Evolutionary conservation across 208 protist species (phyloP), one percentile per base, ranked within the genome.

Genomic region (Crithidia thermophila): DNA sequence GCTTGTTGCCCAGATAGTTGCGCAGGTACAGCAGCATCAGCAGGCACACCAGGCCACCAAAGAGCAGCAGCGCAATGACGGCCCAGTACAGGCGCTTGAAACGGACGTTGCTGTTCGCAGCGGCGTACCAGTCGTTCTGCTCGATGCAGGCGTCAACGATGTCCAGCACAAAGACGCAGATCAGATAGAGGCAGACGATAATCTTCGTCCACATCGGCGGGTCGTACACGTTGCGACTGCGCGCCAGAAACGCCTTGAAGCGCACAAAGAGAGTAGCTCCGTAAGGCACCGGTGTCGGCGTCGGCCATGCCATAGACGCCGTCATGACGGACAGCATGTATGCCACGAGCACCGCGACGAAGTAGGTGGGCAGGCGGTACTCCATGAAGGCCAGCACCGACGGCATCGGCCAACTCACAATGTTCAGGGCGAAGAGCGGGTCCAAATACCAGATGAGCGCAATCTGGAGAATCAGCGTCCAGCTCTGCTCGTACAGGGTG

Each of bases 301-400:
- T 68, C 30, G 34, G 45, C 82, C 88, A 93, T 30, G 62, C 52
- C 84, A 93, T 88, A 6, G 91, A 90, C 21, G 88, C 82, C 6
- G 85, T 93, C 56, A 95, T 87, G n/a, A 93, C 82, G 28, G 88
- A 87, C 58, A 93, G 76, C 83, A 94, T 94, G 71, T 92, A 95
- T 0, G 77, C 79, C 14, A 92, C 53, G 5, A 72, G 37, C 36
- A 97, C 61, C 31, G 85, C 79, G 45, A 88, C 59, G 62, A 94
- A 97, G 80, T 86, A 93, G 16, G 67, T 81, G 4, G 91, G 87
- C 4, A 94, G 50, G 51, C 82, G 85, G 52, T 85, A 83, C 60
- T 97, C 88, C 7, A 94, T 33, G 49, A 95, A 97, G 1, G 83
- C 67, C 39, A 97, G 71, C 27, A 90, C 72, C 2, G 76, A 33